Base-by-base conservation (phyloP, 106 monocot genomes). In the Dendrobium catenatum region DNA sequence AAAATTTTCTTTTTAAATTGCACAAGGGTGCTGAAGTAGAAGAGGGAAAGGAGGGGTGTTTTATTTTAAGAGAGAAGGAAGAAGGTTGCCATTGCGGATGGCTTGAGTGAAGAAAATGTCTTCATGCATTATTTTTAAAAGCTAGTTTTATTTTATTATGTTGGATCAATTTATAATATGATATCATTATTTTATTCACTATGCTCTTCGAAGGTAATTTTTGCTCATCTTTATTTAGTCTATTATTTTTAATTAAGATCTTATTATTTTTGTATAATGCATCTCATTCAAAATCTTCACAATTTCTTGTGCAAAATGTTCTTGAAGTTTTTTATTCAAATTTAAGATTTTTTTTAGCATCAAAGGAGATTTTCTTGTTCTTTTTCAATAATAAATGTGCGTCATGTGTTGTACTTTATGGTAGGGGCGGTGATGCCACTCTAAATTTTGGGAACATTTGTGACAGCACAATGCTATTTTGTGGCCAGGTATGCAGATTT, bases 381-480 rank as follows among this genome's bases (percentile, higher is more conserved):
- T 68, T 68, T 68, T 68, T 68, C 11, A 68, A 27, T 68, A 9
- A 10, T 27, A 27, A 24, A 26, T 68, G 67, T 27, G 24, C 56
- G 11, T 68, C 22, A 29, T 27, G 67, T 68, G 67, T 11, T 68
- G 6, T 68, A 68, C 67, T 68, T 68, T 68, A 68, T 68, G 67
- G 67, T 68, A 73, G 73, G 73, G 17, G 41, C 11, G 73, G 73
- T 73, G 73, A 73, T 37, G 73, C 73, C 73, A 42, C 72, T 33
- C 9, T 72, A 72, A 72, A 72, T 72, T 33, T 72, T 72, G 29
- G 29, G 8, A 37, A 37, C 40, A 42, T 73, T 42, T 73, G 73
- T 73, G 73, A 73, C 17, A 73, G 41, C 73, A 40, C 73, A 5
- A 73, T 73, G 73, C 29, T 73, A 27, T 42, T 73, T 73, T 73